Evolutionary conservation across 2,329 filamentous ascomycete species (phyloP).

Genomic region (Leptodontidium sp.): DNA sequence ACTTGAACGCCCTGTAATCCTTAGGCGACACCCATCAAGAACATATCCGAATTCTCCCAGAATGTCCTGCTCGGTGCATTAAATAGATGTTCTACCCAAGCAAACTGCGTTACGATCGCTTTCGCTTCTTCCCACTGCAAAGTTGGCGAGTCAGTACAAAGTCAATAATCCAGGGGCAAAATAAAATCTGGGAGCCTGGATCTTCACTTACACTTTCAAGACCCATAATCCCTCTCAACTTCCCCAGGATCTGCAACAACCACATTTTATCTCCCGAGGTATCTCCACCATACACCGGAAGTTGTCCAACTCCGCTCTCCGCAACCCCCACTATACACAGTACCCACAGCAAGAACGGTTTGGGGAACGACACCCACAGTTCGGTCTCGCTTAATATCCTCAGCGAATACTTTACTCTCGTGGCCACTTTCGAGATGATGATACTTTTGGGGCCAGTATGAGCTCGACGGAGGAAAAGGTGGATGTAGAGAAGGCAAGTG

Average conservation of each 20-base stretch:
- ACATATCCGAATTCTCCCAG: constrained; percentile 5
- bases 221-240: background rate
- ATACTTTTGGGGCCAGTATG: constrained; percentile 6
- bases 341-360: constrained; percentile 21
- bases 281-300: background rate
- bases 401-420: constrained; percentile 13
- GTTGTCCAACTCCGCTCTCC: background rate
- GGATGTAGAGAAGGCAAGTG: constrained; percentile 14
- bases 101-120: constrained; percentile 3
- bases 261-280: constrained; percentile 6
- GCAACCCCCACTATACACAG: constrained; percentile 18
- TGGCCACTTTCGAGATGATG: constrained; percentile 13
- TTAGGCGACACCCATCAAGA: background rate
- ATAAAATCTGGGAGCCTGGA: too few relatives aligned
- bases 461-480: constrained; percentile 20
- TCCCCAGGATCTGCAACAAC: constrained; percentile 17
- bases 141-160: background rate
- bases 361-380: constrained; percentile 17
- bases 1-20: too few relatives aligned
- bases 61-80: constrained; percentile 7
- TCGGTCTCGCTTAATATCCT: constrained; percentile 16
- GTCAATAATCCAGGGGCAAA: too few relatives aligned
- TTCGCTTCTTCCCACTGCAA: constrained; percentile 24
- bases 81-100: constrained; percentile 25
- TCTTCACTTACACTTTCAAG: constrained; percentile 1